A percentile compares a stretch with the other conserved stretches of the same genome.
phyloP scores from a whole-genome alignment of 2,329 filamentous ascomycete genomes.

The Leptographium wingfieldii region DNA sequence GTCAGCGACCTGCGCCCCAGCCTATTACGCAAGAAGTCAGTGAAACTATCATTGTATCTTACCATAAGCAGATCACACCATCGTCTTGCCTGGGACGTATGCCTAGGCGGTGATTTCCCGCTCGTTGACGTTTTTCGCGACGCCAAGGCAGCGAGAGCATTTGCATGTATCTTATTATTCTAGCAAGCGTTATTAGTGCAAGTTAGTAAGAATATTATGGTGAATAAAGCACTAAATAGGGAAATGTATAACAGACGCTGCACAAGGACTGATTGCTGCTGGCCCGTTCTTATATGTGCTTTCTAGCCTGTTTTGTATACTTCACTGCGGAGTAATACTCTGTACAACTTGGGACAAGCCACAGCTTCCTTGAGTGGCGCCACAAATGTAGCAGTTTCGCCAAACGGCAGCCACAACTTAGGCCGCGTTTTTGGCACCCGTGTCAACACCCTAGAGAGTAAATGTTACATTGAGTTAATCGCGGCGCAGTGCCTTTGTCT shows the following conservation, averaged over 20 bases:
- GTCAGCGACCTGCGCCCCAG: not conserved
- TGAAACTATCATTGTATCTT: not conserved
- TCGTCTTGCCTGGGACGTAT: not conserved
- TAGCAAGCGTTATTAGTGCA: too few species aligned
- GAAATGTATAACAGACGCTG: too few species aligned
- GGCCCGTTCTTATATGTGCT: too few species aligned
- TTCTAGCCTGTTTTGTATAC: too few species aligned
- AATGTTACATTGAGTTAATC: not conserved
- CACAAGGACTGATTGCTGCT: too few species aligned
- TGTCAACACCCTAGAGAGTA: not conserved
- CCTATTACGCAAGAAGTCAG: not conserved
- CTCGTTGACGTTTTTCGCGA: not conserved
- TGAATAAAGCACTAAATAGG: too few species aligned
- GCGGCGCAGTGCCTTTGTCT: not conserved
- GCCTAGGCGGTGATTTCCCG: not conserved
- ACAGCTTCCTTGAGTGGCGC: not conserved
- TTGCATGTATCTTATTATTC: too few species aligned
- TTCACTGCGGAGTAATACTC: too few species aligned
- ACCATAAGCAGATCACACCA: not conserved
- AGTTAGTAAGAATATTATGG: too few species aligned
- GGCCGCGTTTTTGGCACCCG: not conserved
- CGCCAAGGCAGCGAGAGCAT: too few species aligned
- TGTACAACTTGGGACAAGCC: not conserved
- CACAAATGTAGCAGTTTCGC: not conserved
- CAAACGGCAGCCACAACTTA: not conserved